These are phyloP conservation scores for Pyrrhoderma lamaoense DNA, from an alignment of 1,284 basidiomycete species.

Conservation along the genomic window DNA sequence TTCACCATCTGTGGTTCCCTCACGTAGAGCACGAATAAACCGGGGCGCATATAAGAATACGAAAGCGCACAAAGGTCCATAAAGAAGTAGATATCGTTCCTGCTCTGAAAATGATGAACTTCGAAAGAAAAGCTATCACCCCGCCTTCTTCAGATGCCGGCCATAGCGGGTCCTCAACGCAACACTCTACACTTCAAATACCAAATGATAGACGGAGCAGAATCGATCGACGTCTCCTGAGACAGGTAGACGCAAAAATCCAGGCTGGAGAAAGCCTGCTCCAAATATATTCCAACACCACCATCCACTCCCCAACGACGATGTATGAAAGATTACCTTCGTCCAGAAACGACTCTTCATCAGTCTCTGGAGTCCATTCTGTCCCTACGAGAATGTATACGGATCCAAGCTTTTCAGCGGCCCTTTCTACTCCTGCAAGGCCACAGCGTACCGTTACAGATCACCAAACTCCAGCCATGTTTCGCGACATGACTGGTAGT, in stretches of 20 bases:
- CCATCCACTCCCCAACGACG: constrained; percentile 36
- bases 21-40: neutral
- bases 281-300: constrained; percentile 57
- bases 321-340: constrained; percentile 23
- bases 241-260: constrained; percentile 29
- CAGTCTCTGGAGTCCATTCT: constrained; percentile 16
- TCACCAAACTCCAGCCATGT: constrained; percentile 10
- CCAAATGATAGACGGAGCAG: constrained; percentile 4
- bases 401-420: neutral
- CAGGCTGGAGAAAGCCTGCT: constrained; percentile 61
- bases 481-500: constrained; percentile 7
- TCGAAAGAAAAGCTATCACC: constrained; percentile 2
- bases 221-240: constrained; percentile 9
- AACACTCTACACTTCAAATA: constrained; percentile 1
- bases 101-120: constrained; percentile 12
- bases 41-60: neutral
- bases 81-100: constrained; percentile 11
- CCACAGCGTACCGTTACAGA: constrained; percentile 8
- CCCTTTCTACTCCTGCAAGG: constrained; percentile 4
- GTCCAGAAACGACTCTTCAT: constrained; percentile 22
- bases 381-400: neutral
- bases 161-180: neutral
- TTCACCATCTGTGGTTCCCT: neutral
- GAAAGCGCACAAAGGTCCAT: neutral
- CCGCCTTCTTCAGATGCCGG: constrained; percentile 5